Base-by-base conservation (phyloP, 192 early-diverging fungal species). In the Ambispora gerdemannii region DNA sequence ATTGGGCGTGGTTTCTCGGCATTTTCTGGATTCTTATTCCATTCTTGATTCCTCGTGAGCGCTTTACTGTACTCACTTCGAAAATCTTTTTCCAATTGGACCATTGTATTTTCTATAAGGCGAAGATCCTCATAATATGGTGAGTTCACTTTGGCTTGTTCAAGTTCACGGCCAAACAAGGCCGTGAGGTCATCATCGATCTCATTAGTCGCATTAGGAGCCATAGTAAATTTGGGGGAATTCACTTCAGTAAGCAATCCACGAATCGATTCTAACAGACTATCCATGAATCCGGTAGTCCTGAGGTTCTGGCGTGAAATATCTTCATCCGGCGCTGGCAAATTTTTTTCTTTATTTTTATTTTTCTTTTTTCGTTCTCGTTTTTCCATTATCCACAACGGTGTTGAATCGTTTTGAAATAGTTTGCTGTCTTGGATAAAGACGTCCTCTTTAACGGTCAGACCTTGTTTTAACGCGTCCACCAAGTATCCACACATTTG, bases 391-490 rank as follows among this genome's bases (percentile, higher is more conserved):
- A 75, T 72, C 77, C 77, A 78, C 13, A 20, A 19, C 24, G 77
- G 75, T 24, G 50, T 19, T 25, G 70, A 51, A 22, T 66, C 10
- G 1, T 59, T 30, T 2, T 13, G 6, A 67, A 65, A 69, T 15
- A 10, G n/a, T 0, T 56, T 50, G 19, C 11, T 3, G 52, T 78
- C 77, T 2, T n/a, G 15, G 1, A 13, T 6, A 13, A 27, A 28
- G 0, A 70, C 66, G 0, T 8, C 33, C 1, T 3, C 4, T 50
- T 70, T 72, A 1, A 78, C 27, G 2, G 28, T 63, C 31, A 76
- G 33, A n/a, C 77, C 74, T 68, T 75, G 77, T 38, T 78, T 78
- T 4, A 75, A 52, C 0, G 71, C 71, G 55, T 78, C 77, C 1
- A 78, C 63, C 10, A 78, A 34, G 19, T 64, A 35, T 17, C 74